Evolutionary conservation across 2,329 filamentous ascomycete genomes (phyloP), one percentile per base, ranked within the genome.

Genomic region (Pezicula neosporulosa): DNA sequence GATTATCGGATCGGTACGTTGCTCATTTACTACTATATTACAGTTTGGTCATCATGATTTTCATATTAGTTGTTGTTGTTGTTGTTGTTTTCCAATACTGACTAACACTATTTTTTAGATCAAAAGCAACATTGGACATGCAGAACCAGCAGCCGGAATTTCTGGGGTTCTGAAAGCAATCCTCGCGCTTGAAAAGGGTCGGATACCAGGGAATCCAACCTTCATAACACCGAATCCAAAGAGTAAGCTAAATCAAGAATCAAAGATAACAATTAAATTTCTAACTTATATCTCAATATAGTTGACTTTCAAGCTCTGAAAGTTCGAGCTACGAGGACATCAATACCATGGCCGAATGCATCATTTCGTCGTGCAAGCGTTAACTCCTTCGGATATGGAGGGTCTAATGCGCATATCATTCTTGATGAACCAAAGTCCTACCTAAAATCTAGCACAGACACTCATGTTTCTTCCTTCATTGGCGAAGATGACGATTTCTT

Each of bases 381-480:
- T 12, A 71, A 69, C 46, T 67, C 60, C 6, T 72, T 72, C 48
- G 70, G 70, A 6, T 50, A 51, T 30, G 73, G 74, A 5, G 74
- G 74, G 12, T 70, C 73, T 15, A 77, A 77, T 54, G 70, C 70
- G 1, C 74, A 76, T 56, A 65, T 66, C 2, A 66, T 76, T 4
- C 60, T 62, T 44, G 63, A 68, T 18, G 65, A 63, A 58, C 64
- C 62, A 6, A 52, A 18, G 42, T 54, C n/a, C 52, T 48, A 44
- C 8, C 43, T 43, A 7, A 35, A 16, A 7, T 36, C n/a, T 15
- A 16, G 43, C 18, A 30, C 28, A 3, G 10, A 35, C 33, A 16
- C 35, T 53, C 44, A 55, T 36, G 19, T 45, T 7, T 53, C 47
- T 7, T 56, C 48, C 12, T 52, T 47, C 36, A 37, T 39, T 19